These are phyloP conservation scores for Zymoseptoria brevis DNA, from an alignment of 2,329 filamentous ascomycete species.

Conservation along the genomic window DNA sequence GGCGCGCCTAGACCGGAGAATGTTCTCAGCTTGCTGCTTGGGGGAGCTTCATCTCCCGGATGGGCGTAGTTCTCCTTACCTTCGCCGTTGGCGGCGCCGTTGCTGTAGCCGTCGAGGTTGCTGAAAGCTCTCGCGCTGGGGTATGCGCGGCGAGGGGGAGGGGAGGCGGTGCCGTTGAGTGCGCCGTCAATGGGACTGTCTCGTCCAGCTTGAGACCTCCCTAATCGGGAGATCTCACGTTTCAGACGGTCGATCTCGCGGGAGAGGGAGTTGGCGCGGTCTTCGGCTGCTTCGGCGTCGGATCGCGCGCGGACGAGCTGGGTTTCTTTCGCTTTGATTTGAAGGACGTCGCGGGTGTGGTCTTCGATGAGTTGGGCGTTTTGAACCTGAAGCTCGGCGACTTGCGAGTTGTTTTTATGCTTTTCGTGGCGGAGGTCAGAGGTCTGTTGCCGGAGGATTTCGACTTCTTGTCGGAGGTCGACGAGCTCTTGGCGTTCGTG, in stretches of 20 bases:
- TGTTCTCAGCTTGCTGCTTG: constrained; percentile 18
- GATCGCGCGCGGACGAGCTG: constrained; percentile 86
- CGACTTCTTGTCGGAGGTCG: constrained; percentile 76
- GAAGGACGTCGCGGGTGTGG: constrained; percentile 87
- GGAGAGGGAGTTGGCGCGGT: constrained; percentile 72
- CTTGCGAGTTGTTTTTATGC: constrained; percentile 72
- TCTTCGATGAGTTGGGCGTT: constrained; percentile 96
- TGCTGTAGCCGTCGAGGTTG: constrained; percentile 7
- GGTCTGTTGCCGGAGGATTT: constrained; percentile 63
- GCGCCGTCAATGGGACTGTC: constrained; percentile 20
- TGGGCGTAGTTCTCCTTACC: constrained; percentile 40
- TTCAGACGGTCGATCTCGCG: constrained; percentile 90
- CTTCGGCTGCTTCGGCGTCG: constrained; percentile 81
- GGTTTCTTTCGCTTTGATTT: constrained; percentile 97
- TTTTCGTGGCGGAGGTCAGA: constrained; percentile 79
- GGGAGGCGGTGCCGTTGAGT: constrained; percentile 10
- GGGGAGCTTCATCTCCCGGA: not conserved
- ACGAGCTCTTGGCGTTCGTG: constrained; percentile 90
- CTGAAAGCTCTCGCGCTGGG: constrained; percentile 14
- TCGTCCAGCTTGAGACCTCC: constrained; percentile 42
- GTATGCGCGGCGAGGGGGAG: constrained; percentile 12
- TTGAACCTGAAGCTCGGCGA: constrained; percentile 91
- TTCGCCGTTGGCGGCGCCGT: constrained; percentile 22
- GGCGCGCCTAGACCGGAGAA: constrained; percentile 6
- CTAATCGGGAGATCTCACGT: constrained; percentile 60